A percentile compares a stretch with the other conserved stretches of the same genome.
Conservation (phyloP, 2,329 filamentous ascomycete species). For the Claviceps sp. region DNA sequence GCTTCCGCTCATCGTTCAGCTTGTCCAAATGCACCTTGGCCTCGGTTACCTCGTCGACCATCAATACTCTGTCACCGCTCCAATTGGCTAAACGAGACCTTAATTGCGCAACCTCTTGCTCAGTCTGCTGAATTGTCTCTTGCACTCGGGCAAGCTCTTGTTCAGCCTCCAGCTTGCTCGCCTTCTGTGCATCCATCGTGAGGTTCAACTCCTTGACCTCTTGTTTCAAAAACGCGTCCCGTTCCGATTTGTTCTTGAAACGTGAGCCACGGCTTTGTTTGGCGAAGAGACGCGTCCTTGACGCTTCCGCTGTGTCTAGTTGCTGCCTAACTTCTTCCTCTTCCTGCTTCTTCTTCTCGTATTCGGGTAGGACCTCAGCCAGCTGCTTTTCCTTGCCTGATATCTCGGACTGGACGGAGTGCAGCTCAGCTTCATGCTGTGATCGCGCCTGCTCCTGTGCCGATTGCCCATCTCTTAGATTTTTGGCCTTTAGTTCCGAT, state of each 20-base stretch:
- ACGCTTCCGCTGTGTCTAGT: slow-evolving; percentile 63
- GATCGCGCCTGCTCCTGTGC: slow-evolving; percentile 59
- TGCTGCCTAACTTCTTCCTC: slow-evolving; percentile 59
- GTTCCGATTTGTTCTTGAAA: slow-evolving; percentile 78
- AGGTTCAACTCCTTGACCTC: slow-evolving; percentile 71
- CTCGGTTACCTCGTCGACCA: slow-evolving; percentile 60
- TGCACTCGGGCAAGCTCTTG: slow-evolving; percentile 70
- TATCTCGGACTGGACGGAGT: slow-evolving; percentile 61
- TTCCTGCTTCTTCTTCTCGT: slow-evolving; percentile 56
- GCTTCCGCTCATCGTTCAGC: slow-evolving; percentile 74
- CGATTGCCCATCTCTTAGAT: slow-evolving; percentile 69
- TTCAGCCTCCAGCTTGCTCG: slow-evolving; percentile 68
- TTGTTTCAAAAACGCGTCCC: slow-evolving; percentile 67
- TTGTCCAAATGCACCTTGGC: slow-evolving; percentile 69
- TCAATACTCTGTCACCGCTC: slow-evolving; percentile 56
- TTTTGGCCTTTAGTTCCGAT: slow-evolving; percentile 72
- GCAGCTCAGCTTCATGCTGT: slow-evolving; percentile 59
- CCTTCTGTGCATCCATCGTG: slow-evolving; percentile 66
- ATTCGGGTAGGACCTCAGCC: slow-evolving; percentile 60
- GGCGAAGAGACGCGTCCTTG: slow-evolving; percentile 66
- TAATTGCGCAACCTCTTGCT: slow-evolving; percentile 58
- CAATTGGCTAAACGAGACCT: slow-evolving; percentile 66
- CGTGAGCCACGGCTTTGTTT: slow-evolving; percentile 84
- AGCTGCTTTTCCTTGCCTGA: slow-evolving; percentile 65
- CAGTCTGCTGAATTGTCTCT: slow-evolving; percentile 54